Evolutionary conservation across 805 yeast species (phyloP).

Genomic region (Henningerozyma blattae): DNA sequence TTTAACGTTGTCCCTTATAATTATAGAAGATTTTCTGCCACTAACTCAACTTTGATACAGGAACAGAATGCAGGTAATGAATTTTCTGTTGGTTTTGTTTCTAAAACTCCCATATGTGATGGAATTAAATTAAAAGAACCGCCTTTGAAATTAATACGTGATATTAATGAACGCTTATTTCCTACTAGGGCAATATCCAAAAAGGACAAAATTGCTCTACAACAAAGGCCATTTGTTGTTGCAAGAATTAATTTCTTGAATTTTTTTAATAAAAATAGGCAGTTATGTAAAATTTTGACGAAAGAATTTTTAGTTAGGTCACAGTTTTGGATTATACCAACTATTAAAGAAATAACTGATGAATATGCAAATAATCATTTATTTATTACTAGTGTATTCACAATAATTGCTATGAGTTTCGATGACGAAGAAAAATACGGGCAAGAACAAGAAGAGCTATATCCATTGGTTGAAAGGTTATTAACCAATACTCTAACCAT

Average conservation of each 20-base stretch:
- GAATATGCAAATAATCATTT: conserved; percentile 39
- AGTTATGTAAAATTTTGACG: conserved; percentile 33
- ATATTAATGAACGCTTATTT: conserved; percentile 29
- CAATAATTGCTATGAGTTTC: conserved; percentile 41
- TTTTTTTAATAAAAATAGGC: conserved; percentile 33
- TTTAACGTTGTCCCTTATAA: too few species aligned
- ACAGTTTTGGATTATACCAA: conserved; percentile 52
- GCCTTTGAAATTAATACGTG: conserved; percentile 27
- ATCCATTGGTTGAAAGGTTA: conserved; percentile 37
- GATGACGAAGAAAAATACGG: conserved; percentile 40
- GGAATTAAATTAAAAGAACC: conserved; percentile 20
- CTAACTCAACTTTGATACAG: too few species aligned
- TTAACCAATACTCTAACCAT: conserved; percentile 35
- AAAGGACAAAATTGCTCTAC: conserved; percentile 18
- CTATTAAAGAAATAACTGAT: conserved; percentile 35
- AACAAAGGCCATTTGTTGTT: conserved; percentile 26
- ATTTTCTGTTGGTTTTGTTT: neutral
- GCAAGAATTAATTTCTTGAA: conserved; percentile 33
- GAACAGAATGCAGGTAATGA: too few species aligned
- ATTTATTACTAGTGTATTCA: conserved; percentile 42
- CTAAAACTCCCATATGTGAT: neutral
- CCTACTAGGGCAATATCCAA: conserved; percentile 21
- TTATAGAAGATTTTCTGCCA: too few species aligned
- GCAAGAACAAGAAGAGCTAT: conserved; percentile 35
- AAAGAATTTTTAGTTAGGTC: conserved; percentile 39